A percentile compares a stretch with the other conserved stretches of the same genome.
Conservation (phyloP, 2,329 filamentous ascomycete species). For the Scedosporium dehoogii region DNA sequence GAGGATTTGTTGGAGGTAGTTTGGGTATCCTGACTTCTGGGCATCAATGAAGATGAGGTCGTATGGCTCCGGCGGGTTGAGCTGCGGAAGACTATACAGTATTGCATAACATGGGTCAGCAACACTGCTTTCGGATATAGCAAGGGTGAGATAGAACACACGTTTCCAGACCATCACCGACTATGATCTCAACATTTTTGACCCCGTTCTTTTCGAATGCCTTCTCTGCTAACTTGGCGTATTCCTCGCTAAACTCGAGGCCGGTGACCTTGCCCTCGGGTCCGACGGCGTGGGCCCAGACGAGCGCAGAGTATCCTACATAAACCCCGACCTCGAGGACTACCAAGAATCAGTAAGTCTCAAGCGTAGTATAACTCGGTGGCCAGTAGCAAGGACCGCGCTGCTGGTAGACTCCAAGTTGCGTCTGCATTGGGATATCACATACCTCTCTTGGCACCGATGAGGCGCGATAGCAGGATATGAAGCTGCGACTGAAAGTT, state of each 20-base stretch:
- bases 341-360: slow-evolving; percentile 9
- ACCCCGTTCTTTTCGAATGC: slow-evolving; percentile 28
- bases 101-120: background rate
- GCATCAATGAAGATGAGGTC: slow-evolving; percentile 46
- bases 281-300: slow-evolving; percentile 37
- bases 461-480: slow-evolving; percentile 28
- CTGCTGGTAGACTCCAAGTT: background rate
- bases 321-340: slow-evolving; percentile 41
- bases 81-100: slow-evolving; percentile 19
- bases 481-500: slow-evolving; percentile 30
- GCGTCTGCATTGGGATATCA: background rate
- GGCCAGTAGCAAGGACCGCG: background rate
- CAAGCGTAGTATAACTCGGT: background rate
- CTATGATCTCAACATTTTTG: slow-evolving; percentile 34
- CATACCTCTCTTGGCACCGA: slow-evolving; percentile 28
- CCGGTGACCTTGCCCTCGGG: slow-evolving; percentile 29
- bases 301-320: slow-evolving; percentile 36
- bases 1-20: slow-evolving; percentile 36
- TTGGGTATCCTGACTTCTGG: slow-evolving; percentile 40
- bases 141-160: slow-evolving; percentile 17
- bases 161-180: slow-evolving; percentile 37
- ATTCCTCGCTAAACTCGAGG: slow-evolving; percentile 35
- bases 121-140: too few relatives aligned
- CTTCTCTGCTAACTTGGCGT: slow-evolving; percentile 28
- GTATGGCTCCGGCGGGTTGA: slow-evolving; percentile 30